These are phyloP conservation scores for Cicer judaicum DNA, from an alignment of 306 rosid species.

Conservation along the genomic window DNA sequence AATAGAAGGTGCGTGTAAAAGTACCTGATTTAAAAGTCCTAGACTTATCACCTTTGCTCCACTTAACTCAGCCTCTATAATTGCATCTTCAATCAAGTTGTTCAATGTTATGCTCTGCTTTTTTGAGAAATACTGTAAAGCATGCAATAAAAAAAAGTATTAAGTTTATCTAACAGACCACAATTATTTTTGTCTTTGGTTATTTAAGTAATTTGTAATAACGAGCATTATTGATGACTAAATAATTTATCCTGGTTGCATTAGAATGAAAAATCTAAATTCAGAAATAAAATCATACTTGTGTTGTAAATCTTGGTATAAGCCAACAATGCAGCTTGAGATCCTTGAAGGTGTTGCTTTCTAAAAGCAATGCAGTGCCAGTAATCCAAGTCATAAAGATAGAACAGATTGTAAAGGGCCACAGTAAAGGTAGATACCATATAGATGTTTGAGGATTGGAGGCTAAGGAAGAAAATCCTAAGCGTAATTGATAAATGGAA, in stretches of 20 bases:
- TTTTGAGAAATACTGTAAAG: slow-evolving; percentile 46
- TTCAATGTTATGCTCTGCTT: slow-evolving; percentile 38
- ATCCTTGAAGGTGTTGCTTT: slow-evolving; percentile 56
- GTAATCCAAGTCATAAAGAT: slow-evolving; percentile 47
- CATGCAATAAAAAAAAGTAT: background rate
- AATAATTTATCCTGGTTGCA: no score
- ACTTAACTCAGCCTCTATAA: slow-evolving; percentile 49
- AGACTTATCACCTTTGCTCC: slow-evolving; percentile 46
- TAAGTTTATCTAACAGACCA: no score
- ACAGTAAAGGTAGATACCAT: slow-evolving; percentile 58
- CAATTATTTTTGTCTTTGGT: no score
- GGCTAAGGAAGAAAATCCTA: slow-evolving; percentile 67
- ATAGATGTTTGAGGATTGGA: slow-evolving; percentile 53
- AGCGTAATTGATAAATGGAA: slow-evolving; percentile 62
- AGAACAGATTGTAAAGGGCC: slow-evolving; percentile 68
- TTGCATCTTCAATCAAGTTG: slow-evolving; percentile 49
- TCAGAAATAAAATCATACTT: slow-evolving; percentile 51
- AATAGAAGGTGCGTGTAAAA: background rate
- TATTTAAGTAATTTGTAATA: no score
- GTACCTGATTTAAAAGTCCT: slow-evolving; percentile 52
- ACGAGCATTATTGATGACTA: no score
- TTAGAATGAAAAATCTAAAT: background rate
- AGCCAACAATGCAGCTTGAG: slow-evolving; percentile 68
- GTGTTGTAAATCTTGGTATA: slow-evolving; percentile 62
- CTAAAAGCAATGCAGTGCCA: slow-evolving; percentile 54